phyloP scores from a whole-genome alignment of 345 rosid genomes.

The Citrus cavaleriei region DNA sequence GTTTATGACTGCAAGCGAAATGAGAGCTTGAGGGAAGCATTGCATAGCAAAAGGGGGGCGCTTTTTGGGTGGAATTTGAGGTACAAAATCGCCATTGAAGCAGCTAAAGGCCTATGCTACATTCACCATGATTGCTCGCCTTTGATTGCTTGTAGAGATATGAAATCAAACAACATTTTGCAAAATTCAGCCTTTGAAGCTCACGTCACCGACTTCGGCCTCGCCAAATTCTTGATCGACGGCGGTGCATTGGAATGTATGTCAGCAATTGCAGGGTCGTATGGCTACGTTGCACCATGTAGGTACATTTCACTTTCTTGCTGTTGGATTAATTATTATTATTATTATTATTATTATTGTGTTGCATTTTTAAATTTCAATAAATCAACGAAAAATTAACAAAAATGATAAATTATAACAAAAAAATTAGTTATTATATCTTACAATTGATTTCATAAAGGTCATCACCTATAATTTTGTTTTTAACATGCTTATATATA shows the following conservation, averaged over 20 bases:
- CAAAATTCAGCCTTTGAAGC: constrained; percentile 62
- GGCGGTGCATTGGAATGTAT: constrained; percentile 20
- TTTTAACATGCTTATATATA: neutral
- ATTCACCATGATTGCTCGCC: constrained; percentile 73
- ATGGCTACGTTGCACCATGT: constrained; percentile 21
- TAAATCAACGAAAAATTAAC: neutral
- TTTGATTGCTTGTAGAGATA: constrained; percentile 59
- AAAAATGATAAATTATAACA: neutral
- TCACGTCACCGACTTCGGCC: constrained; percentile 68
- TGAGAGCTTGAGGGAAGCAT: constrained; percentile 61
- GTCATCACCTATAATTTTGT: neutral
- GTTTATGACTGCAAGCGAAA: constrained; percentile 66
- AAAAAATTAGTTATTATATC: neutral
- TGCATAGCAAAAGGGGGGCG: constrained; percentile 56
- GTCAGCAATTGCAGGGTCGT: too few species aligned
- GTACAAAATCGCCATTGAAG: constrained; percentile 58
- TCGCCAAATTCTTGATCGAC: constrained; percentile 59
- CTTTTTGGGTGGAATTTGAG: constrained; percentile 53
- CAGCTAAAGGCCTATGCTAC: constrained; percentile 65
- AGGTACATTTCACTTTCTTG: neutral
- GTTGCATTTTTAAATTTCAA: neutral
- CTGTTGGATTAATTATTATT: too few species aligned
- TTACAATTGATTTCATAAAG: neutral
- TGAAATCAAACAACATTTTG: constrained; percentile 66
- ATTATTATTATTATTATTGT: too few species aligned